Evolutionary conservation across 768 basidiomycete genomes (phyloP), one percentile per base, ranked within the genome.

Genomic region (Suillus decipiens): DNA sequence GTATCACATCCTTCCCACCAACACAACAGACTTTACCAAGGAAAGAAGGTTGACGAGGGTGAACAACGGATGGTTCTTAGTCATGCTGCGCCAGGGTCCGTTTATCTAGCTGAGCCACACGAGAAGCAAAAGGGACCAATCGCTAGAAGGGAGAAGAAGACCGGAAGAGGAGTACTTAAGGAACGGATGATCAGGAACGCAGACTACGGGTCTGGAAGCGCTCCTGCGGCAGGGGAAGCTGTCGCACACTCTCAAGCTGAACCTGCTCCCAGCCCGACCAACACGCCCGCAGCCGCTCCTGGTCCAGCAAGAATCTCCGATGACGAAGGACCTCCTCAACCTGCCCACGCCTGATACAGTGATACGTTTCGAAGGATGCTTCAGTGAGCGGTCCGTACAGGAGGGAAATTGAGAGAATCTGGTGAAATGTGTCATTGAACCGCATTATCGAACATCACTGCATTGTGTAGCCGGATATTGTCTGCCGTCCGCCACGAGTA

Each of bases 1-100:
- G 31, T 70, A 33, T 72, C 73, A 61, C 72, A 73, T 22, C 72
- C 75, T 60, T 37, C 73, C 54, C 74, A 75, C 51, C 72, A 73
- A 59, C 74, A 67, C 17, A 75, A 72, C 59, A 74, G 61, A 43
- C 66, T 63, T 24, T 9, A 69, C 70, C 61, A 59, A 59, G 60
- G 37, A 33, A 1, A 39, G 9, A 33, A 60, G 36, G n/a, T 42
- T 24, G 50, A 48, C 47, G 47, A 22, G 34, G 56, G 47, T 19
- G 61, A 60, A 53, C 28, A 31, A 42, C 19, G 11, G 55, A 57
- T 37, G 3, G 8, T 15, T 14, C 24, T n/a, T 36, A 9, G 3
- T 17, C 61, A 58, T 56, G 43, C 61, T 50, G 41, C 22, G 33
- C 56, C 31, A 53, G 42, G 50, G 9, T 24, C 53, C 24, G 15